A percentile compares a stretch with the other conserved stretches of the same genome.
Evolutionary conservation across 2,329 filamentous ascomycete species (phyloP).

Genomic region (Exserohilum turcica): DNA sequence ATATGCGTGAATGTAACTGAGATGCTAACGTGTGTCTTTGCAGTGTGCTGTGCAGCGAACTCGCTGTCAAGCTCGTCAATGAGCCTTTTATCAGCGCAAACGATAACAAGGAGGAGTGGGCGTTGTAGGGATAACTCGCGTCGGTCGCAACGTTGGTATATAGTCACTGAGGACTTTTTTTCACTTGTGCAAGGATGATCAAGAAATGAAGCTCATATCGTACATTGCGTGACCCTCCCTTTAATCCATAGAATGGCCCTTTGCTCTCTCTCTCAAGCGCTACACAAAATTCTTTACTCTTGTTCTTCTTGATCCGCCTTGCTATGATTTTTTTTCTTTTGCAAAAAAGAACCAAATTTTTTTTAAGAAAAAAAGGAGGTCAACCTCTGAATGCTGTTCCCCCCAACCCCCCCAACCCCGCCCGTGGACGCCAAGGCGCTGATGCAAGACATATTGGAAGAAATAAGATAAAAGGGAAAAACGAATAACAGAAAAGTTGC

Average conservation of each 20-base stretch:
- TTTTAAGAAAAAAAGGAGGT: neutral
- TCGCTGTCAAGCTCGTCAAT: slow-evolving; percentile 92
- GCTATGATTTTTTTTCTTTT: too few species aligned
- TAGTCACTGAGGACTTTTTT: too few species aligned
- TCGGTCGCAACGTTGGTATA: neutral
- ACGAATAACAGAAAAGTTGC: neutral
- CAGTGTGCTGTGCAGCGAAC: slow-evolving; percentile 91
- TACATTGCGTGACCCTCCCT: too few species aligned
- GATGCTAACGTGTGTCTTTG: slow-evolving; percentile 21
- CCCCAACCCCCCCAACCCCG: too few species aligned
- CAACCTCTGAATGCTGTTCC: neutral
- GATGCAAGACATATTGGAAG: slow-evolving; percentile 16
- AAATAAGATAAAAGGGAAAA: slow-evolving; percentile 8
- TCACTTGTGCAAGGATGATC: neutral
- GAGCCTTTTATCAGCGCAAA: slow-evolving; percentile 81
- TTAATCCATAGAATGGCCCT: neutral
- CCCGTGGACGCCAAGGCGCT: slow-evolving; percentile 26
- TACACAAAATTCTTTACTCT: slow-evolving; percentile 6
- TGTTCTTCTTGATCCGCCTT: neutral
- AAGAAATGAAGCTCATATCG: neutral
- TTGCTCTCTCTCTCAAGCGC: neutral
- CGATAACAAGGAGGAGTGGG: slow-evolving; percentile 83
- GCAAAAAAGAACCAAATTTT: too few species aligned
- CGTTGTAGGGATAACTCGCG: slow-evolving; percentile 45
- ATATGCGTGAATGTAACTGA: neutral